Conservation (phyloP, 2,329 filamentous ascomycete species). For the Graphilbum fragrans region DNA sequence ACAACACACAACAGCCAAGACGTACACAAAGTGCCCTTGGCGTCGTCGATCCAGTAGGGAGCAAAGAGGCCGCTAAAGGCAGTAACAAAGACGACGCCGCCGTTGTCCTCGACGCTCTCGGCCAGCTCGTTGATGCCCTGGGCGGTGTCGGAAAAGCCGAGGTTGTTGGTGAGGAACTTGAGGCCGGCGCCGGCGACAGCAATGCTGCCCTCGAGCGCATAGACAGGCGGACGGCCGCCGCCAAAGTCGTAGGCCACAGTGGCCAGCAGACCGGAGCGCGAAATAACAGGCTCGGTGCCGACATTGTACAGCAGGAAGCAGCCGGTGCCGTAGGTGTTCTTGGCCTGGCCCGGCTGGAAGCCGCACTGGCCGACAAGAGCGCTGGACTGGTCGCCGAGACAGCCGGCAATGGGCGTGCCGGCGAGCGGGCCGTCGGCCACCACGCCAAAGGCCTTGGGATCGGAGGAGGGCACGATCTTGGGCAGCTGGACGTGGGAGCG, state of each 20-base stretch:
- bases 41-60: conserved; percentile 91
- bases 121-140: conserved; percentile 38
- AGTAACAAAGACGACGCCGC: conserved; percentile 77
- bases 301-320: conserved; percentile 88
- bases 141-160: conserved; percentile 44
- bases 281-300: conserved; percentile 73
- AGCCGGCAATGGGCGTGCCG: conserved; percentile 67
- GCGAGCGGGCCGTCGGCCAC: conserved; percentile 53
- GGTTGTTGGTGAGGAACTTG: conserved; percentile 58
- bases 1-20: conserved; percentile 8
- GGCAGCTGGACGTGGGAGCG: conserved; percentile 59
- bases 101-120: conserved; percentile 53
- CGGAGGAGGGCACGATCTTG: conserved; percentile 73
- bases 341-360: conserved; percentile 69
- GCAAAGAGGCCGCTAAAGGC: conserved; percentile 87
- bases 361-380: conserved; percentile 78
- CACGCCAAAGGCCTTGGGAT: conserved; percentile 58
- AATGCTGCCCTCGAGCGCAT: conserved; percentile 75
- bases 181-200: conserved; percentile 73
- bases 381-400: conserved; percentile 76
- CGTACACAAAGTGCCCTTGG: conserved; percentile 72
- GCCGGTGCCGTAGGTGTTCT: conserved; percentile 86
- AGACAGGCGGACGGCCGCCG: conserved; percentile 45
- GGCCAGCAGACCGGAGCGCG: conserved; percentile 68
- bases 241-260: conserved; percentile 80